These are phyloP conservation scores for Cercospora zeina DNA, from an alignment of 2,329 filamentous ascomycete species.

Conservation along the genomic window DNA sequence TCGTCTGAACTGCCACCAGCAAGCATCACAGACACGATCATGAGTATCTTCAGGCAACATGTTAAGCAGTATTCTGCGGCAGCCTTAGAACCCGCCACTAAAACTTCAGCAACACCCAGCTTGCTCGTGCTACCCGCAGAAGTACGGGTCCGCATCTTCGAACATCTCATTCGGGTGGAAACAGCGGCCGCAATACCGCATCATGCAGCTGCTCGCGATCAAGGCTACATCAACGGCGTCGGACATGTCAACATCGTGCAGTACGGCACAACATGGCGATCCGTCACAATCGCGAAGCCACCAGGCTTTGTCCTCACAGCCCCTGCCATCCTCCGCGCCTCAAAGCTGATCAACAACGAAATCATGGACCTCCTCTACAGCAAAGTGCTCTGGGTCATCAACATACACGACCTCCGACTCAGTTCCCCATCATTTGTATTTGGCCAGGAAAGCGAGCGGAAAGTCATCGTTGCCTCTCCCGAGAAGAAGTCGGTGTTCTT, in stretches of 20 bases:
- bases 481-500: constrained; percentile 17
- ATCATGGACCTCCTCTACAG: constrained; percentile 18
- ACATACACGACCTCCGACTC: constrained; percentile 14
- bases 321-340: constrained; percentile 19
- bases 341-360: constrained; percentile 19
- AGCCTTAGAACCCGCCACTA: neutral
- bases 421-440: neutral
- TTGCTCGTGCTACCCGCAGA: constrained; percentile 17
- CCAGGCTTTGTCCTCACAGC: constrained; percentile 14
- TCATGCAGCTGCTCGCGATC: constrained; percentile 9
- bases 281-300: constrained; percentile 19
- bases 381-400: constrained; percentile 24
- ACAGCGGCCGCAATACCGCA: constrained; percentile 4
- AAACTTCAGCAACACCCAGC: neutral
- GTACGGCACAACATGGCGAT: constrained; percentile 15
- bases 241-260: constrained; percentile 16
- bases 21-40: neutral
- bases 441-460: neutral
- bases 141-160: constrained; percentile 17
- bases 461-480: neutral
- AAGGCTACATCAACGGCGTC: constrained; percentile 14
- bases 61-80: neutral
- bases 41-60: neutral
- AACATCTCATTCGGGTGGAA: constrained; percentile 11
- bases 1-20: neutral